Percentiles rank a stretch among this genome's conserved stretches.
Evolutionary conservation across 2,329 filamentous ascomycete genomes (phyloP).

Genomic region (Phialophora macrospora): DNA sequence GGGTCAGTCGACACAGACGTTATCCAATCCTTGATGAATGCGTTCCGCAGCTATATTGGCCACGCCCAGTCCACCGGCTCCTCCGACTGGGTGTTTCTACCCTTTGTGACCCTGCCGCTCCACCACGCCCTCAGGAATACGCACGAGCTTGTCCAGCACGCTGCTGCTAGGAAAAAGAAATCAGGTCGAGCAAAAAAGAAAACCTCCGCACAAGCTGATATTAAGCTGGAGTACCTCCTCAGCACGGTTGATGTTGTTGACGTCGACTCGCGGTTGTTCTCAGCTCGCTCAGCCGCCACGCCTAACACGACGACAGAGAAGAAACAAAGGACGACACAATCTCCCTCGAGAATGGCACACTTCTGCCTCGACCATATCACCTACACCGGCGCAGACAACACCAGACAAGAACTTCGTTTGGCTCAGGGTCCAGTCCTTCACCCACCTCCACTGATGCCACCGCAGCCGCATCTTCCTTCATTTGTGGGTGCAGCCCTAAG

Average conservation of each 20-base stretch:
- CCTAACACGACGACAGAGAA: neutral
- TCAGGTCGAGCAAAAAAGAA: neutral
- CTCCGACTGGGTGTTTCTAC: constrained; percentile 30
- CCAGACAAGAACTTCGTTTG: constrained; percentile 29
- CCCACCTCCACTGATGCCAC: constrained; percentile 12
- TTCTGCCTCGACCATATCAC: constrained; percentile 31
- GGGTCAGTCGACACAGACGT: constrained; percentile 3
- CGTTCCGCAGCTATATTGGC: constrained; percentile 17
- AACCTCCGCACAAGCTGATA: neutral
- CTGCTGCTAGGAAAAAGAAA: neutral
- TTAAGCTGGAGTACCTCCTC: constrained; percentile 26
- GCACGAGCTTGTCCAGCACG: neutral
- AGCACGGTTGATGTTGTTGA: constrained; percentile 30
- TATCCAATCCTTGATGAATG: neutral
- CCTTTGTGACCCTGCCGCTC: constrained; percentile 24
- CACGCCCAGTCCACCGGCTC: constrained; percentile 11
- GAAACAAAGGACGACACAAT: neutral
- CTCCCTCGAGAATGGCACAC: neutral
- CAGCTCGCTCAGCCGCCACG: neutral
- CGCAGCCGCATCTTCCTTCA: constrained; percentile 12
- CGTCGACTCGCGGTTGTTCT: constrained; percentile 26
- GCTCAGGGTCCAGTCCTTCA: constrained; percentile 18
- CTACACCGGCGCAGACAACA: constrained; percentile 24
- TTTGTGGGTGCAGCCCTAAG: constrained; percentile 20
- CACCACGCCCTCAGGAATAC: constrained; percentile 8